Conservation (phyloP, 768 basidiomycete species). For the Megacollybia marginata region DNA sequence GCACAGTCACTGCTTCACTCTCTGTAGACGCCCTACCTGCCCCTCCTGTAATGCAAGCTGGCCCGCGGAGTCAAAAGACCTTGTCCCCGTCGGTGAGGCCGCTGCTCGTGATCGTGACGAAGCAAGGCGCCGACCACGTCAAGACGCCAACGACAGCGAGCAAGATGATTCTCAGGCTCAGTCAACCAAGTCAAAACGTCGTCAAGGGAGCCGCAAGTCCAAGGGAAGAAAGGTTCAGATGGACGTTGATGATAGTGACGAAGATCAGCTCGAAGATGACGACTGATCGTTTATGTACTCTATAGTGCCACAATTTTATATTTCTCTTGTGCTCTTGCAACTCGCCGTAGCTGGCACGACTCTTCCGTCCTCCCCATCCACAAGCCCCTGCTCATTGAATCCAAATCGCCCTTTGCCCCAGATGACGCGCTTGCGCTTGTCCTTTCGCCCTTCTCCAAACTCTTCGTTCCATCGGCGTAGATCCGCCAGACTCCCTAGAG, state of each 20-base stretch:
- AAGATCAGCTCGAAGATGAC: slow-evolving; percentile 7
- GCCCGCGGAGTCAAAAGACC: slow-evolving; percentile 41
- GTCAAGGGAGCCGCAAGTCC: slow-evolving; percentile 19
- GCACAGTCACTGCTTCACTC: slow-evolving; percentile 59
- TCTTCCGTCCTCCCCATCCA: slow-evolving; percentile 33
- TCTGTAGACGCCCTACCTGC: slow-evolving; percentile 41
- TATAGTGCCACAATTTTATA: neutral
- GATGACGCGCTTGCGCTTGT: slow-evolving; percentile 58
- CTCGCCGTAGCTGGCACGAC: slow-evolving; percentile 21
- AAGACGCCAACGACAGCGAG: slow-evolving; percentile 26
- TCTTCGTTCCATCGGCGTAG: slow-evolving; percentile 89
- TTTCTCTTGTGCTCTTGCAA: neutral
- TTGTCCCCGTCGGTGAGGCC: slow-evolving; percentile 59
- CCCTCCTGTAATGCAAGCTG: slow-evolving; percentile 54
- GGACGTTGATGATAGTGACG: slow-evolving; percentile 30
- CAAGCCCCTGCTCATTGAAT: slow-evolving; percentile 48
- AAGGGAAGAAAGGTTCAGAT: slow-evolving; percentile 26
- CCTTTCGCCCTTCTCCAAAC: slow-evolving; percentile 78
- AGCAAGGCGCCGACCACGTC: slow-evolving; percentile 29
- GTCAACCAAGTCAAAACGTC: slow-evolving; percentile 14
- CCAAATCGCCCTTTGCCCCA: slow-evolving; percentile 91
- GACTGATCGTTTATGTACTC: slow-evolving; percentile 1
- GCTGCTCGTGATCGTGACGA: slow-evolving; percentile 56
- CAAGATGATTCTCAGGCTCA: slow-evolving; percentile 22
- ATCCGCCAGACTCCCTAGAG: slow-evolving; percentile 65